A percentile compares a stretch with the other conserved stretches of the same genome.
Conservation (phyloP, 352 stramenopile genomes). For the Pythium brassicae region DNA sequence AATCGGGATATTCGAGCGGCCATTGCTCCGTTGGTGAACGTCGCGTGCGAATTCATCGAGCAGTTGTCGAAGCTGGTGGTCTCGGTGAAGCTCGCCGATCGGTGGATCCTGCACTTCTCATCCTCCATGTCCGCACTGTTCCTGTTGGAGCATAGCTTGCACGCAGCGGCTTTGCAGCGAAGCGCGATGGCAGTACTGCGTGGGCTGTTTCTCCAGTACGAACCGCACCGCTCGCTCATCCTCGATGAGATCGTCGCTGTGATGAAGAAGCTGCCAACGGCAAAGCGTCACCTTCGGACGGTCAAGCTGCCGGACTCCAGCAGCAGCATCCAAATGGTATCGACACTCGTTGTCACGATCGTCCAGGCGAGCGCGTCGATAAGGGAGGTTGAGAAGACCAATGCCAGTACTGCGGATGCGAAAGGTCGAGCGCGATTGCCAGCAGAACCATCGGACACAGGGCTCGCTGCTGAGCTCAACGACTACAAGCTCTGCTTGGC, state of each 20-base stretch:
- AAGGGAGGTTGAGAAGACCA: slow-evolving; percentile 7
- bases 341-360: slow-evolving; percentile 57
- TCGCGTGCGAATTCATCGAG: slow-evolving; percentile 74
- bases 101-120: slow-evolving; percentile 71
- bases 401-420: background rate
- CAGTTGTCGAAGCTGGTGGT: slow-evolving; percentile 50
- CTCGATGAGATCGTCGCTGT: slow-evolving; percentile 66
- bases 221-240: slow-evolving; percentile 48
- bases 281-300: slow-evolving; percentile 66
- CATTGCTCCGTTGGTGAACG: slow-evolving; percentile 55
- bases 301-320: slow-evolving; percentile 58
- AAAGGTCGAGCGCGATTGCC: slow-evolving; percentile 18
- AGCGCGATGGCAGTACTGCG: slow-evolving; percentile 56
- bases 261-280: slow-evolving; percentile 73
- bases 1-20: slow-evolving; percentile 48
- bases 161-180: slow-evolving; percentile 60
- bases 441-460: slow-evolving; percentile 17
- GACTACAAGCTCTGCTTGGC: slow-evolving; percentile 20
- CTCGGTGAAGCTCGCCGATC: slow-evolving; percentile 70
- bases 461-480: slow-evolving; percentile 11
- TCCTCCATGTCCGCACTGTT: slow-evolving; percentile 68
- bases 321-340: slow-evolving; percentile 59
- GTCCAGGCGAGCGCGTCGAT: slow-evolving; percentile 44
- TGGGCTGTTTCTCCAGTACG: slow-evolving; percentile 64
- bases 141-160: slow-evolving; percentile 54